These are phyloP conservation scores for Pluteus cervinus DNA, from an alignment of 768 basidiomycete species.

Conservation along the genomic window DNA sequence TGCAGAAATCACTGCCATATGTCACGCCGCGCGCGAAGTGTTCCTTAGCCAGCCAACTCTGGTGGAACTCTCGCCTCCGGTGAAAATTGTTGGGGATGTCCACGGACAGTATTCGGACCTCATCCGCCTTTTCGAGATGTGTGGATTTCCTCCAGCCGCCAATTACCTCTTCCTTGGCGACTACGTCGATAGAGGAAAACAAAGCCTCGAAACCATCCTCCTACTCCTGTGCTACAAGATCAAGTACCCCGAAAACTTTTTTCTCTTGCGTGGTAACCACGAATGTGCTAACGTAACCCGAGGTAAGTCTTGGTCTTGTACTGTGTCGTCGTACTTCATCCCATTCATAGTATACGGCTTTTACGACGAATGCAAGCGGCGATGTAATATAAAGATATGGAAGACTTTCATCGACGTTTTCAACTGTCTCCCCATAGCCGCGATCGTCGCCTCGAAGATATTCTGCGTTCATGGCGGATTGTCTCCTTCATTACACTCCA, in stretches of 20 bases:
- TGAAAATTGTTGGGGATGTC: slow-evolving; percentile 99
- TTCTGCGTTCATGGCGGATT: slow-evolving; percentile 98
- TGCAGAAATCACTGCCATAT: slow-evolving; percentile 89
- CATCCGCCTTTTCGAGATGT: slow-evolving; percentile 98
- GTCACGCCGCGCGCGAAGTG: slow-evolving; percentile 92
- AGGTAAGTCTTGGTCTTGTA: slow-evolving; percentile 42
- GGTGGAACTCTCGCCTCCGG: slow-evolving; percentile 94
- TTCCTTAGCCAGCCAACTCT: slow-evolving; percentile 96
- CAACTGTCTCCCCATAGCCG: slow-evolving; percentile 97
- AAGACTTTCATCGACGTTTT: slow-evolving; percentile 99
- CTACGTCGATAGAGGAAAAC: slow-evolving; percentile 98
- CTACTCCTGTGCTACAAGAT: slow-evolving; percentile 98
- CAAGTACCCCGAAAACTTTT: slow-evolving; percentile 99
- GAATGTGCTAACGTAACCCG: slow-evolving; percentile 99
- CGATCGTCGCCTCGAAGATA: slow-evolving; percentile 98
- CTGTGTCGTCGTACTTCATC: slow-evolving; percentile 12
- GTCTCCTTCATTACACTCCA: slow-evolving; percentile 85
- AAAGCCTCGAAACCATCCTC: slow-evolving; percentile 96
- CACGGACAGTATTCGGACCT: slow-evolving; percentile 99
- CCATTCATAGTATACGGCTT: slow-evolving; percentile 84
- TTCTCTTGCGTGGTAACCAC: slow-evolving; percentile 95
- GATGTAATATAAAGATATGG: slow-evolving; percentile 99
- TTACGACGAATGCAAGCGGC: slow-evolving; percentile 99
- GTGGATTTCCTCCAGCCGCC: slow-evolving; percentile 93
- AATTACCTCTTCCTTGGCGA: slow-evolving; percentile 99